Evolutionary conservation across 768 basidiomycete species (phyloP), one percentile per base, ranked within the genome.

Genomic region (Tylopilus intermedius): DNA sequence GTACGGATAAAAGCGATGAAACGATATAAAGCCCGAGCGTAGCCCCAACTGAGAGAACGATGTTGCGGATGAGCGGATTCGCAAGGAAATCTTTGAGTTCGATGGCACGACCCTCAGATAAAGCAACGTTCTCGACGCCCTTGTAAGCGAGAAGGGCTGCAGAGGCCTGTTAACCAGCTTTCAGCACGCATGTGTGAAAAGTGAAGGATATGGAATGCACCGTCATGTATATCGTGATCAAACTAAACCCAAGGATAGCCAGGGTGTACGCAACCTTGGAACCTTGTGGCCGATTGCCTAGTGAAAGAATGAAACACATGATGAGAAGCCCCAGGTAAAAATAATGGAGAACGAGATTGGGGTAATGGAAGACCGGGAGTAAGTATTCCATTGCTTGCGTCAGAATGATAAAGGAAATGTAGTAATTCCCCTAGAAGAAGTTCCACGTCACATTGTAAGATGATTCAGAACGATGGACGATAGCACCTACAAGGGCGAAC

Each of bases 151-250:
- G 75, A 57, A 90, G 81, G 65, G 93, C 81, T 41, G 90, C 85
- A 0, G 90, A 74, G 33, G 82, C 73, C 88, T 91, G 56, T 40
- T 14, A 33, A 33, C 11, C 6, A 33, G 10, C 10, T 2, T 13
- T 33, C 11, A 33, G 33, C 11, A 33, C 10, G 10, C 33, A 33
- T 33, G 10, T 14, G 13, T 33, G 13, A 33, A 33, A 11, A 14
- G 13, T 33, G 13, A 14, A 33, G 33, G 10, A 5, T 33, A 11
- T 33, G 7, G 33, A 32, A 67, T 80, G 22, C 47, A 90, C 86
- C 47, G 93, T 91, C 94, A 98, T 98, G 66, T 98, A 98, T 11
- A 93, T 67, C 27, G 94, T 97, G 58, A 99, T 83, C 30, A 95
- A 4, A 4, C 80, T 90, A 71, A 95, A 99, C 1, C 92, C 90